Percentiles rank a stretch among this genome's conserved stretches.
These are phyloP conservation scores for Solanum lycopersicoides DNA, from an alignment of 257 asterid species.

Conservation along the genomic window DNA sequence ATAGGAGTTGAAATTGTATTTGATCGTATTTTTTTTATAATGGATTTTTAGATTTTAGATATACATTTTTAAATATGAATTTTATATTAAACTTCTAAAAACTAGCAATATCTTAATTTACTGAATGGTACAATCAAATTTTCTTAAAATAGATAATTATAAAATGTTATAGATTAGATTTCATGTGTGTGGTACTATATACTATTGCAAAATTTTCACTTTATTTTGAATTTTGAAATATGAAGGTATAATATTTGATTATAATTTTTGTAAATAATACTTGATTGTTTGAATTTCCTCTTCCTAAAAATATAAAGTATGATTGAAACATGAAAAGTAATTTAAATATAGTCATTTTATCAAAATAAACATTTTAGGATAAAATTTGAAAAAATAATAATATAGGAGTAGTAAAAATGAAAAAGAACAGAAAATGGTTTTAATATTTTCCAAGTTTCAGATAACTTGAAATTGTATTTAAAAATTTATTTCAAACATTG, in stretches of 20 bases:
- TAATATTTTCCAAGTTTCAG: not conserved
- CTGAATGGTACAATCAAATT: not conserved
- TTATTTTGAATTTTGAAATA: not conserved
- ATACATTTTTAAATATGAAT: too few species aligned
- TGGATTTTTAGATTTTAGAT: too few species aligned
- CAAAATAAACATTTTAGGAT: not conserved
- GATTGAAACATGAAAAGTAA: not conserved
- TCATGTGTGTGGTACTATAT: not conserved
- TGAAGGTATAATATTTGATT: too few species aligned
- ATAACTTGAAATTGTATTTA: not conserved
- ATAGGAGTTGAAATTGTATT: not conserved
- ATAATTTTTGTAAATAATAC: too few species aligned
- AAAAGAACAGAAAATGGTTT: not conserved
- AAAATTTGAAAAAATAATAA: not conserved
- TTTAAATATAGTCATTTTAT: not conserved
- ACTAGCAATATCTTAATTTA: too few species aligned
- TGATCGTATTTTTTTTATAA: not conserved
- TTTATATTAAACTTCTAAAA: too few species aligned
- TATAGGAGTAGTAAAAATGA: not conserved
- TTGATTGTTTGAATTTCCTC: not conserved
- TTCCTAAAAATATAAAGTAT: not conserved
- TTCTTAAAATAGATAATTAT: too few species aligned
- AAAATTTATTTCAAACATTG: not conserved
- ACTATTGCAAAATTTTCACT: not conserved
- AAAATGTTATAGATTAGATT: too few species aligned